Conservation (phyloP, 495 filamentous ascomycete genomes). For the Lasiosphaeria miniovina region DNA sequence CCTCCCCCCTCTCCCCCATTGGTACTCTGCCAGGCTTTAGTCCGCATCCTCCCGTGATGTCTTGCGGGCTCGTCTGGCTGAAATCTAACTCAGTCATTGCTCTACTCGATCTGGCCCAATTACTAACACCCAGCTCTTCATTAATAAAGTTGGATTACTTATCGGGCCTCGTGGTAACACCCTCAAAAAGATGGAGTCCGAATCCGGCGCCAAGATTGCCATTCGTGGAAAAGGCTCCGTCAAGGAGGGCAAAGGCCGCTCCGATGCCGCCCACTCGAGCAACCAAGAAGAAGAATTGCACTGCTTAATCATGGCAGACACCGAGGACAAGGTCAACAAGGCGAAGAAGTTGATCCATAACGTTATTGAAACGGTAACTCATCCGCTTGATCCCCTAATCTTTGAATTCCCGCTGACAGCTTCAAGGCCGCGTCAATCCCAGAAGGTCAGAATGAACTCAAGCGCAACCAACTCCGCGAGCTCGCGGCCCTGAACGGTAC, state of each 20-base stretch:
- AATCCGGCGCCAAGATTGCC: constrained; percentile 96
- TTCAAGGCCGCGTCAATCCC: constrained; percentile 91
- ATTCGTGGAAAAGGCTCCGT: constrained; percentile 99
- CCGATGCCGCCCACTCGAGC: constrained; percentile 96
- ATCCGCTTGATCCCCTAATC: neutral
- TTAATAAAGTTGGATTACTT: constrained; percentile 98
- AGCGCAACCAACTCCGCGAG: constrained; percentile 96
- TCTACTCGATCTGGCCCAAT: constrained; percentile 41
- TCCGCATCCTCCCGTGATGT: constrained; percentile 26
- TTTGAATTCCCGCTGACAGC: constrained; percentile 24
- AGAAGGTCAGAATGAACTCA: constrained; percentile 96
- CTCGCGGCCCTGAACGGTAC: constrained; percentile 97
- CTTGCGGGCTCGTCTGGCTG: constrained; percentile 28
- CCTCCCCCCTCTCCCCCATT: constrained; percentile 6
- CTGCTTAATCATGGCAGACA: constrained; percentile 98
- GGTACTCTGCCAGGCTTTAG: constrained; percentile 36
- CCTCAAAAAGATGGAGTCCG: constrained; percentile 97
- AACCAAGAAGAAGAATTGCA: constrained; percentile 99
- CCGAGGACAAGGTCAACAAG: constrained; percentile 96
- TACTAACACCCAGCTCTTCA: constrained; percentile 87
- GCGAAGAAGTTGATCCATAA: constrained; percentile 97
- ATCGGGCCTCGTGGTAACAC: constrained; percentile 99
- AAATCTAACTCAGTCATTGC: constrained; percentile 39
- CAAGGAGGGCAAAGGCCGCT: constrained; percentile 98
- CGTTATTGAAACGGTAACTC: constrained; percentile 90